Evolutionary conservation across 345 rosid genomes (phyloP).

Genomic region (Firmiana major): DNA sequence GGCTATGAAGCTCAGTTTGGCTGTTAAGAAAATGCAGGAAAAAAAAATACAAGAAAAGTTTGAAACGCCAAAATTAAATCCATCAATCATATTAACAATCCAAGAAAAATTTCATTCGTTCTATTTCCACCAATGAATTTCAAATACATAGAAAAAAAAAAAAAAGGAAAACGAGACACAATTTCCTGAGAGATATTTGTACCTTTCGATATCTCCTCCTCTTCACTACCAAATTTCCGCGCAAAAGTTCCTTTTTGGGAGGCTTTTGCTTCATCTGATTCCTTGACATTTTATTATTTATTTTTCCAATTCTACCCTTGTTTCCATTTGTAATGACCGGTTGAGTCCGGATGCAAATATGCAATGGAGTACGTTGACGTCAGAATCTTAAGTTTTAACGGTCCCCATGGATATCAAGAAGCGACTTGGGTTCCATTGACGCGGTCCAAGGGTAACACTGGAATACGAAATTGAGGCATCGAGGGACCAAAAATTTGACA

Average conservation of each 20-base stretch:
- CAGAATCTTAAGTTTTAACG: not conserved
- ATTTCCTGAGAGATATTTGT: not conserved
- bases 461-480: constrained; percentile 13
- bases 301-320: not conserved
- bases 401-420: constrained; percentile 6
- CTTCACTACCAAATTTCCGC: not conserved
- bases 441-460: constrained; percentile 23
- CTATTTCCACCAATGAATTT: not conserved
- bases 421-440: not conserved
- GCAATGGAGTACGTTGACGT: not conserved
- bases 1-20: not conserved
- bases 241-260: not conserved
- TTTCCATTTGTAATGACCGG: not conserved
- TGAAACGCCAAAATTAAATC: not conserved
- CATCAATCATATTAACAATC: not conserved
- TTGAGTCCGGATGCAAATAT: not conserved
- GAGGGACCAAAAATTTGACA: not conserved
- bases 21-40: constrained; percentile 7
- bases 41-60: not conserved
- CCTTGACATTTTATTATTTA: not conserved
- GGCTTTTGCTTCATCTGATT: not conserved
- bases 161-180: not conserved
- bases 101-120: not conserved
- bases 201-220: constrained; percentile 5
- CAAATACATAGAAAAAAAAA: not conserved